Percentiles rank a stretch among this genome's conserved stretches.
Evolutionary conservation across 192 early-diverging fungal genomes (phyloP).

Genomic region (Phlyctochytrium arcticum): DNA sequence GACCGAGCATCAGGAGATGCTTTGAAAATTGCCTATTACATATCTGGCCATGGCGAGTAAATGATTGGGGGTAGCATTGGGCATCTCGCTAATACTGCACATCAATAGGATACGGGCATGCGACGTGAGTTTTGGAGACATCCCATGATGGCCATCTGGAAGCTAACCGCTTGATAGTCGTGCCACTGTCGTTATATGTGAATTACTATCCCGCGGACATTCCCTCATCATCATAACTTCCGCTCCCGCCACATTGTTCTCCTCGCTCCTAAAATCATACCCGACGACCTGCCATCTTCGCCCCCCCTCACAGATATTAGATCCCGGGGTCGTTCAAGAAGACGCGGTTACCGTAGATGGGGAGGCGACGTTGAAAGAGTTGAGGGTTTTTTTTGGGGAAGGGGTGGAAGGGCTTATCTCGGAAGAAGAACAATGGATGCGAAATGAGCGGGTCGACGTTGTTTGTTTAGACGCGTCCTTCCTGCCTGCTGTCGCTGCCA

Average conservation of each 20-base stretch:
- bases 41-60: conserved; percentile 15
- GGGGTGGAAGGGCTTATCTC: conserved; percentile 7
- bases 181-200: conserved; percentile 22
- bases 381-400: conserved; percentile 16
- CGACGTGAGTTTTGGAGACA: conserved; percentile 26
- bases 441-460: conserved; percentile 17
- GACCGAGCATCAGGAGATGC: too few relatives aligned
- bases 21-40: conserved; percentile 31
- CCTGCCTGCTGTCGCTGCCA: conserved; percentile 33
- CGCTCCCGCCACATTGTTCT: conserved; percentile 30
- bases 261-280: conserved; percentile 19
- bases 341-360: conserved; percentile 46
- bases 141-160: neutral
- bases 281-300: too few relatives aligned
- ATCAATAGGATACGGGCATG: conserved; percentile 25
- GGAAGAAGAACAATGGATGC: conserved; percentile 34
- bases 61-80: neutral
- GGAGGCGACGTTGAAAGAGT: conserved; percentile 21
- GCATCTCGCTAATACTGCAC: neutral
- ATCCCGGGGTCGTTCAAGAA: conserved; percentile 37
- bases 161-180: conserved; percentile 15
- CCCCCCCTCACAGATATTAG: too few relatives aligned
- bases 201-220: conserved; percentile 32
- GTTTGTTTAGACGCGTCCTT: conserved; percentile 41
- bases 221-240: conserved; percentile 32